Conservation (phyloP, 768 basidiomycete genomes). For the Naganishia vishniacii region DNA sequence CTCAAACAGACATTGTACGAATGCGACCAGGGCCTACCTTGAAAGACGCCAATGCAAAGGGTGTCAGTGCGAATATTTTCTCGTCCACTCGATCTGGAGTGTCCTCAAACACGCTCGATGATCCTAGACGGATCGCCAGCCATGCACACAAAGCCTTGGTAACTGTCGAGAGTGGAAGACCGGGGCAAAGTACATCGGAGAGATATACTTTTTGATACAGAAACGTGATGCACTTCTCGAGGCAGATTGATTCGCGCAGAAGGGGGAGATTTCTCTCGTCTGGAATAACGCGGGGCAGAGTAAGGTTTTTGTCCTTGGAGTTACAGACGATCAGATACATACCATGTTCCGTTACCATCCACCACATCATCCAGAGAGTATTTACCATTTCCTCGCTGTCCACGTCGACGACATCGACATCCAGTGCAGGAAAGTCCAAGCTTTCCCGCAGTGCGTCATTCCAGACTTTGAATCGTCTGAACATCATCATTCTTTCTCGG, state of each 20-base stretch:
- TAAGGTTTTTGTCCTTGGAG: slow-evolving; percentile 5
- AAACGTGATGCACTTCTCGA: slow-evolving; percentile 37
- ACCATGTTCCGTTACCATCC: slow-evolving; percentile 45
- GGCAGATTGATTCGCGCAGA: slow-evolving; percentile 36
- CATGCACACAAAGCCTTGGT: slow-evolving; percentile 43
- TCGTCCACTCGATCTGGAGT: slow-evolving; percentile 47
- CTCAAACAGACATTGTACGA: neutral
- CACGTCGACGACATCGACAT: slow-evolving; percentile 11
- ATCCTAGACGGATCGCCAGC: slow-evolving; percentile 35
- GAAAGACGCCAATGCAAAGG: slow-evolving; percentile 51
- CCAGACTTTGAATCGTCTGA: slow-evolving; percentile 30
- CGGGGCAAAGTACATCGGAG: slow-evolving; percentile 46
- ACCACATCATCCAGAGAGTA: slow-evolving; percentile 46
- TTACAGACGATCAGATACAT: neutral
- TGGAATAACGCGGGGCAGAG: neutral
- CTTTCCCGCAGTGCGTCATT: neutral
- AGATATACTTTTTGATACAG: slow-evolving; percentile 45
- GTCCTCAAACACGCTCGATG: slow-evolving; percentile 36
- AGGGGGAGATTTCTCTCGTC: slow-evolving; percentile 42
- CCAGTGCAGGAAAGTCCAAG: neutral
- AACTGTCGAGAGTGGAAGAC: slow-evolving; percentile 45
- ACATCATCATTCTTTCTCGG: slow-evolving; percentile 34
- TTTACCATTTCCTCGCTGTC: slow-evolving; percentile 28
- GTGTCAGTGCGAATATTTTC: slow-evolving; percentile 50
- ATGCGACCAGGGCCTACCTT: slow-evolving; percentile 37